Conservation (phyloP, 345 rosid genomes). For the Zanthoxylum bungeanum region DNA sequence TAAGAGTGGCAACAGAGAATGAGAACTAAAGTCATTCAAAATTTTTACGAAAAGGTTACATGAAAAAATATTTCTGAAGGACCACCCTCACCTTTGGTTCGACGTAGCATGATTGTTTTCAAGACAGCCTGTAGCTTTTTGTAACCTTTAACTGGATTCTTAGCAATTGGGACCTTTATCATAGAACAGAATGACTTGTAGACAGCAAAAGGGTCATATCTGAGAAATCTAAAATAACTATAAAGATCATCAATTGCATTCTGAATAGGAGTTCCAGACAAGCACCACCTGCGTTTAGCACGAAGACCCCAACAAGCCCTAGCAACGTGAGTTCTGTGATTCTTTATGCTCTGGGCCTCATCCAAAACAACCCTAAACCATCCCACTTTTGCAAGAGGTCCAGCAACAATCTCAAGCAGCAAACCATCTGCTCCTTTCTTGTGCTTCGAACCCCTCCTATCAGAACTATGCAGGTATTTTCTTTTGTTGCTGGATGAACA, state of each 20-base stretch:
- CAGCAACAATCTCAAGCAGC: slow-evolving; percentile 47
- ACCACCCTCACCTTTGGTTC: slow-evolving; percentile 75
- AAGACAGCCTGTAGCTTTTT: slow-evolving; percentile 79
- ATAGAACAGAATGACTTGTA: slow-evolving; percentile 54
- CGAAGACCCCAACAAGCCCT: slow-evolving; percentile 99
- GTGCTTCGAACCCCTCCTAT: slow-evolving; percentile 47
- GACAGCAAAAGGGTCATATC: slow-evolving; percentile 75
- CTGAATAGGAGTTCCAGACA: slow-evolving; percentile 98
- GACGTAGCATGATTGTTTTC: slow-evolving; percentile 93
- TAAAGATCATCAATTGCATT: slow-evolving; percentile 96
- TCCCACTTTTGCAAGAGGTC: slow-evolving; percentile 87
- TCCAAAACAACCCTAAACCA: slow-evolving; percentile 98
- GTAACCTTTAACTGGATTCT: slow-evolving; percentile 63
- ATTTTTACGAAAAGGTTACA: neutral
- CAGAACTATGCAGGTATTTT: slow-evolving; percentile 49
- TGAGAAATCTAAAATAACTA: slow-evolving; percentile 95
- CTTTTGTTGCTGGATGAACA: slow-evolving; percentile 51
- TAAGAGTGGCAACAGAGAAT: neutral
- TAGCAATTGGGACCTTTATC: slow-evolving; percentile 70
- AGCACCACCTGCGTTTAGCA: slow-evolving; percentile 97
- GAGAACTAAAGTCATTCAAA: neutral
- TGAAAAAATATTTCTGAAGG: neutral
- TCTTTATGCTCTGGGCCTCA: slow-evolving; percentile 98
- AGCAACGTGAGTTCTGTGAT: slow-evolving; percentile 93
- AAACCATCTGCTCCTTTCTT: slow-evolving; percentile 47